A percentile compares a stretch with the other conserved stretches of the same genome.
phyloP scores from a whole-genome alignment of 495 filamentous ascomycete species.

The Friedmanniomyces endolithicus region DNA sequence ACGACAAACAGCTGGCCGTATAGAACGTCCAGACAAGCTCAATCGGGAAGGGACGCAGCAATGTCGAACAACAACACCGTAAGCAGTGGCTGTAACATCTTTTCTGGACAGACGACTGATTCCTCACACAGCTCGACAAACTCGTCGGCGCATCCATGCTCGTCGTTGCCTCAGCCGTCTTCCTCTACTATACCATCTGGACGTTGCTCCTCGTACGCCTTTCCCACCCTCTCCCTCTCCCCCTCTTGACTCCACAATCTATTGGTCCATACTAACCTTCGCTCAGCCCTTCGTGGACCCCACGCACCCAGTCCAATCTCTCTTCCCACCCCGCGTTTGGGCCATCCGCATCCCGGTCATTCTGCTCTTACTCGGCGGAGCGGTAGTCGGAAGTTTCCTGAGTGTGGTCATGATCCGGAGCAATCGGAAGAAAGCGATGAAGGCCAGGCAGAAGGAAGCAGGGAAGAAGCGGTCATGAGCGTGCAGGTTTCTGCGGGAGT shows the following conservation, averaged over 20 bases:
- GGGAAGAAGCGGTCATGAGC: constrained; percentile 41
- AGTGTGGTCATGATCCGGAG: constrained; percentile 97
- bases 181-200: constrained; percentile 98
- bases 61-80: constrained; percentile 3
- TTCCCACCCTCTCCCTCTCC: background rate
- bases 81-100: background rate
- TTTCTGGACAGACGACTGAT: constrained; percentile 7
- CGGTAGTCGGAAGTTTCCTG: constrained; percentile 92
- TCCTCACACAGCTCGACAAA: constrained; percentile 65
- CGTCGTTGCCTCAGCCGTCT: constrained; percentile 84
- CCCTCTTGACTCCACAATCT: background rate
- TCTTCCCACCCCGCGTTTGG: constrained; percentile 97
- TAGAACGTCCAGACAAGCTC: too few species aligned
- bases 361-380: constrained; percentile 77
- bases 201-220: constrained; percentile 79
- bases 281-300: constrained; percentile 93
- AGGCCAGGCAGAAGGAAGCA: constrained; percentile 63
- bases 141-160: constrained; percentile 96
- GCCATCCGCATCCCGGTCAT: constrained; percentile 97
- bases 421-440: constrained; percentile 92
- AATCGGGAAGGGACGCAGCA: background rate
- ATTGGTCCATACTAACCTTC: background rate
- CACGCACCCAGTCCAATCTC: constrained; percentile 71
- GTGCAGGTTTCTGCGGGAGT: background rate
- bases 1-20: too few species aligned